These are phyloP conservation scores for Syncephalastrum monosporum DNA, from an alignment of 371 early-diverging fungal genomes.

Conservation along the genomic window DNA sequence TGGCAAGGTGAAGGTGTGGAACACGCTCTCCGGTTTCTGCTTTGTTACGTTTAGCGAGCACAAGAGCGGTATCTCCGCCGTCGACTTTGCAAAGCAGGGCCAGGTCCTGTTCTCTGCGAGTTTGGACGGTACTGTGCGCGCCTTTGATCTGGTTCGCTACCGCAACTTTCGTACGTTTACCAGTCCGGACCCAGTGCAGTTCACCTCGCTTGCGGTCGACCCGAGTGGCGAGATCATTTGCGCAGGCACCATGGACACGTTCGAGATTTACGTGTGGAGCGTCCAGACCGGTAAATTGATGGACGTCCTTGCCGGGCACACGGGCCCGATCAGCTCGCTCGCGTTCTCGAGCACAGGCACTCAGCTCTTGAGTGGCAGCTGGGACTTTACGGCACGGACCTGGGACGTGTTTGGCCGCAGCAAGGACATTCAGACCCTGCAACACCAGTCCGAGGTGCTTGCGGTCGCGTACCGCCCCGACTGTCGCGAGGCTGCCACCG, in stretches of 20 bases:
- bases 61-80: conserved; percentile 75
- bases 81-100: conserved; percentile 90
- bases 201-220: conserved; percentile 90
- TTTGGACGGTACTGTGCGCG: conserved; percentile 96
- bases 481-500: conserved; percentile 81
- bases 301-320: conserved; percentile 93
- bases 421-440: conserved; percentile 76
- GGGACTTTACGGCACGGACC: conserved; percentile 91
- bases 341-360: conserved; percentile 83
- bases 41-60: conserved; percentile 97
- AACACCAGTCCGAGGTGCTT: conserved; percentile 85
- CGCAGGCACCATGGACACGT: conserved; percentile 94
- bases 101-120: conserved; percentile 94
- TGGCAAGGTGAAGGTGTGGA: conserved; percentile 97
- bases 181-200: conserved; percentile 95
- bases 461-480: conserved; percentile 91
- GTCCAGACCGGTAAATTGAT: conserved; percentile 96
- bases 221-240: conserved; percentile 96
- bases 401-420: conserved; percentile 95
- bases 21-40: conserved; percentile 92
- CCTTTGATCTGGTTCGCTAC: conserved; percentile 95
- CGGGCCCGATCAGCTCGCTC: conserved; percentile 85
- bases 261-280: conserved; percentile 97
- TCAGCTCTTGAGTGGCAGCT: conserved; percentile 83
- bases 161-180: conserved; percentile 97